Evolutionary conservation across 257 asterid genomes (phyloP), one percentile per base, ranked within the genome.

Genomic region (Scutellaria barbata): DNA sequence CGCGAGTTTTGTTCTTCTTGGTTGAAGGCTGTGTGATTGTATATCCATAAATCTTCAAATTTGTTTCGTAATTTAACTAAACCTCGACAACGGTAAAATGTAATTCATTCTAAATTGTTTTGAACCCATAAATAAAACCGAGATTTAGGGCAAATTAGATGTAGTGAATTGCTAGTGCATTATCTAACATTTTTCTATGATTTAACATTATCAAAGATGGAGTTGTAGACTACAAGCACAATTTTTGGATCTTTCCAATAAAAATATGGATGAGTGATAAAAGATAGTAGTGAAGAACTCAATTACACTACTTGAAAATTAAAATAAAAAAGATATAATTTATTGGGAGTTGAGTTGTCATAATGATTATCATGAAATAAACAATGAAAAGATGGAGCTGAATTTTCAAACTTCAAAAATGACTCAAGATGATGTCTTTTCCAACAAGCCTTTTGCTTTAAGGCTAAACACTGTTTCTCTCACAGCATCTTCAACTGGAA

Each of bases 401-500:
- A 45, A 30, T 35, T 62, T 53, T 68, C 77, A 56, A 71, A 57
- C 59, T 40, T 53, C 16, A 53, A 71, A 56, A 69, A 41, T 68
- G 69, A 55, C 30, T 71, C 52, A 74, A 68, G 79, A 81, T 66
- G 72, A 78, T 69, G 77, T 65, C 70, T 72, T 70, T 50, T 76
- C 84, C 76, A 84, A 67, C 47, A 83, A 84, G 73, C 90, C 88
- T 65, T 80, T 84, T 55, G 81, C 88, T 80, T 76, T 78, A 74
- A 89, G 92, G 73, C 95, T 90, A 30, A 48, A 72, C 50, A 93
- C 92, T 9, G 98, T 84, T 64, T 90, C 98, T 51, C 78, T 73
- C 16, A 93, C 77, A 74, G 95, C 94, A 79, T 84, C 96, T 84
- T 89, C 97, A 63, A 93, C 72, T 16, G 96, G 92, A 37, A 83